Evolutionary conservation across 176 grass and related monocot species (phyloP).

Genomic region (Leersia perrieri): DNA sequence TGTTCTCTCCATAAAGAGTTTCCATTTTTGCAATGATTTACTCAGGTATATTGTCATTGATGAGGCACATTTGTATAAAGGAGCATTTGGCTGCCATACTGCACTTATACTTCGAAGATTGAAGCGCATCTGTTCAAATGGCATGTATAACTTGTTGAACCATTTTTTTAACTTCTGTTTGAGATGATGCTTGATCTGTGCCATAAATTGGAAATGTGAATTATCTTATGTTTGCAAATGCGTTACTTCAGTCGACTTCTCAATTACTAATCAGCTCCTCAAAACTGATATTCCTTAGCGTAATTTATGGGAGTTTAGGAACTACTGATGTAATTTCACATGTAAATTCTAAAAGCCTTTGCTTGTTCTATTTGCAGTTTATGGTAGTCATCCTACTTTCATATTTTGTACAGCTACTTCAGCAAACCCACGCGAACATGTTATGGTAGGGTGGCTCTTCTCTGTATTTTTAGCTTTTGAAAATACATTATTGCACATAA

Average conservation of each 20-base stretch:
- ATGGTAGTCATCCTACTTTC: constrained; percentile 72
- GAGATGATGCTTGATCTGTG: background rate
- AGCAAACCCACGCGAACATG: constrained; percentile 90
- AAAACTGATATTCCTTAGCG: background rate
- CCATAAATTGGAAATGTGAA: background rate
- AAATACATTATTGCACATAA: background rate
- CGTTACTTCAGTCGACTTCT: constrained; percentile 2
- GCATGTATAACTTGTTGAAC: constrained; percentile 41
- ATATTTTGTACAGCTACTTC: constrained; percentile 95
- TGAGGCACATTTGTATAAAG: constrained; percentile 98
- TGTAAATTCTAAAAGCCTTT: constrained; percentile 19
- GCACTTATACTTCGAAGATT: constrained; percentile 92
- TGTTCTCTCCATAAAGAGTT: background rate
- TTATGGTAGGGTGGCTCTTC: constrained; percentile 63
- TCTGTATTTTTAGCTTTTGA: constrained; percentile 12
- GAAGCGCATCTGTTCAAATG: constrained; percentile 79
- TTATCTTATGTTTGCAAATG: background rate
- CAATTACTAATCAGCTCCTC: background rate
- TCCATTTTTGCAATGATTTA: constrained; percentile 17
- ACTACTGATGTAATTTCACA: constrained; percentile 12
- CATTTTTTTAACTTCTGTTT: constrained; percentile 15
- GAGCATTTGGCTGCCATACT: constrained; percentile 96
- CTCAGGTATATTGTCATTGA: constrained; percentile 93
- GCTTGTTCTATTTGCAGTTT: constrained; percentile 59
- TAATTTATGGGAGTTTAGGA: constrained; percentile 5